Conservation (phyloP, 2,329 filamentous ascomycete genomes). For the Tolypocladium pustulatum region DNA sequence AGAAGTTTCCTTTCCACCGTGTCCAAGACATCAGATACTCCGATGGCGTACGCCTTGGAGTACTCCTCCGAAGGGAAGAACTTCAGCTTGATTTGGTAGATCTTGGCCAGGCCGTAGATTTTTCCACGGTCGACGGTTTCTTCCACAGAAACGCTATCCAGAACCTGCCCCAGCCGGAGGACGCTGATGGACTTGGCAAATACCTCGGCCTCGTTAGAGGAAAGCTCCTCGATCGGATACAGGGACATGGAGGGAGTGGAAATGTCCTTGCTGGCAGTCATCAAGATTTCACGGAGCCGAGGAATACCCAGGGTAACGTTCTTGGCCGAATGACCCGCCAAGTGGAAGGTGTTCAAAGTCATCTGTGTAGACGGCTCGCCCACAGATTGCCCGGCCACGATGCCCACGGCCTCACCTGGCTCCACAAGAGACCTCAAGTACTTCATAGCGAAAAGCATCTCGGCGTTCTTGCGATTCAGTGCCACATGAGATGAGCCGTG, state of each 20-base stretch:
- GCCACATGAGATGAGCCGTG: slow-evolving; percentile 21
- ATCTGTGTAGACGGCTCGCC: slow-evolving; percentile 98
- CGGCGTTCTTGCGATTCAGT: slow-evolving; percentile 61
- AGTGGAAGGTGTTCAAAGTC: slow-evolving; percentile 99
- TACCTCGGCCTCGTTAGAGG: slow-evolving; percentile 55
- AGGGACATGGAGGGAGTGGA: slow-evolving; percentile 88
- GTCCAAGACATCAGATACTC: slow-evolving; percentile 62
- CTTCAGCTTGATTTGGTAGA: slow-evolving; percentile 70
- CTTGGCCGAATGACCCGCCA: slow-evolving; percentile 95
- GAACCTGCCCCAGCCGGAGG: slow-evolving; percentile 70
- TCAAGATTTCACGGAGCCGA: slow-evolving; percentile 90
- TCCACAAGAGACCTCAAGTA: slow-evolving; percentile 89
- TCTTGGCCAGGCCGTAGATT: slow-evolving; percentile 63
- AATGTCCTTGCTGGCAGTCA: slow-evolving; percentile 87
- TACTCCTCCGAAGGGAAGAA: slow-evolving; percentile 86
- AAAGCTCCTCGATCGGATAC: slow-evolving; percentile 62
- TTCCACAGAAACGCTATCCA: slow-evolving; percentile 70
- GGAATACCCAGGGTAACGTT: slow-evolving; percentile 99
- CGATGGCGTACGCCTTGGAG: slow-evolving; percentile 73
- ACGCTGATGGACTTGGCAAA: slow-evolving; percentile 91
- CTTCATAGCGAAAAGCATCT: slow-evolving; percentile 79
- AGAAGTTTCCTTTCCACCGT: slow-evolving; percentile 77
- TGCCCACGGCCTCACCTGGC: slow-evolving; percentile 91
- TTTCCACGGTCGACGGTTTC: slow-evolving; percentile 68
- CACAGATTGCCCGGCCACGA: slow-evolving; percentile 91